Evolutionary conservation across 805 yeast genomes (phyloP).

Genomic region (Peterozyma xylosa): DNA sequence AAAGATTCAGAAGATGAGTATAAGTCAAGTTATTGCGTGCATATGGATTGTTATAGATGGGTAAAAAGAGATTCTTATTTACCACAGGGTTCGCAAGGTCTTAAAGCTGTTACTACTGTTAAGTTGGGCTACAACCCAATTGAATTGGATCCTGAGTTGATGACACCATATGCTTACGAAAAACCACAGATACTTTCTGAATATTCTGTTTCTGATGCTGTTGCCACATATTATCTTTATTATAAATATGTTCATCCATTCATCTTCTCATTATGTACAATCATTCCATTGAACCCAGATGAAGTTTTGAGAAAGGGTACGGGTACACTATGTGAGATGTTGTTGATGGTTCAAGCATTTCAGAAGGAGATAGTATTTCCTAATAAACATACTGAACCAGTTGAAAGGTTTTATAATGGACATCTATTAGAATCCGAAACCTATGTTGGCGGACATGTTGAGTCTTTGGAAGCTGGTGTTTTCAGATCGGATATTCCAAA

Average conservation of each 20-base stretch:
- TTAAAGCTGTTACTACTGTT: constrained; percentile 94
- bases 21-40: constrained; percentile 86
- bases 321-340: constrained; percentile 97
- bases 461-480: constrained; percentile 95
- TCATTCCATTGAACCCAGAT: constrained; percentile 93
- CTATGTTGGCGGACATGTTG: constrained; percentile 98
- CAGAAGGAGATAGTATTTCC: constrained; percentile 72
- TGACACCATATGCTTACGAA: constrained; percentile 97
- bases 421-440: constrained; percentile 93
- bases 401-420: constrained; percentile 92
- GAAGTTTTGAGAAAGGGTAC: constrained; percentile 96
- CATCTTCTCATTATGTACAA: constrained; percentile 90
- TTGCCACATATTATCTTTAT: constrained; percentile 92
- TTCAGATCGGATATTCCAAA: constrained; percentile 81
- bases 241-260: constrained; percentile 97
- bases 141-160: constrained; percentile 93
- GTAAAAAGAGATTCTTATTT: constrained; percentile 95
- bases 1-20: constrained; percentile 87
- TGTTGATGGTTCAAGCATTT: constrained; percentile 93
- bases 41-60: constrained; percentile 98
- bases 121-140: constrained; percentile 95
- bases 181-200: constrained; percentile 90
- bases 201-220: constrained; percentile 98
- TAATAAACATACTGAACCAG: constrained; percentile 88
- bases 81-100: constrained; percentile 98